A percentile compares a stretch with the other conserved stretches of the same genome.
Conservation (phyloP, 176 grass and related monocot genomes). For the Puya raimondii region DNA sequence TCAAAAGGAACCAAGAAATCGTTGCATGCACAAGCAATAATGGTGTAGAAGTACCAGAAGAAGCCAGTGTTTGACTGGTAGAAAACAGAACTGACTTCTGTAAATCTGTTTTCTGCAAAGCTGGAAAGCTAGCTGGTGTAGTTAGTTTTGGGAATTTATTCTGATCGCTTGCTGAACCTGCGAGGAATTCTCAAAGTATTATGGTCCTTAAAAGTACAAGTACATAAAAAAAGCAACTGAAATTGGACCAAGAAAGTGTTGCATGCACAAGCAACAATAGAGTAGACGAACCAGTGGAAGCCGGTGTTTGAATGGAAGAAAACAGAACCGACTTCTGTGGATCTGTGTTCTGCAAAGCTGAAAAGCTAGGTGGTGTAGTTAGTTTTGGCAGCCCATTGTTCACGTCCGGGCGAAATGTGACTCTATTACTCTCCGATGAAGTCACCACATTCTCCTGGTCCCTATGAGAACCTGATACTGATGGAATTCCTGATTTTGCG, state of each 20-base stretch:
- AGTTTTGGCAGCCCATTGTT: conserved; percentile 27
- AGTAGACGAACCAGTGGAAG: conserved; percentile 30
- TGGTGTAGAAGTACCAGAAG: conserved; percentile 24
- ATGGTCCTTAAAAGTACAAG: neutral
- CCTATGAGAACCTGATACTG: conserved; percentile 28
- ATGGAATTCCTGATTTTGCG: conserved; percentile 27
- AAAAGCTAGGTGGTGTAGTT: conserved; percentile 16
- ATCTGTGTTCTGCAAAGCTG: conserved; percentile 38
- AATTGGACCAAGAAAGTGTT: neutral
- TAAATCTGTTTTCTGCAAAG: conserved; percentile 39
- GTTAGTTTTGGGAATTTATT: conserved; percentile 24
- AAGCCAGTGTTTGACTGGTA: conserved; percentile 28
- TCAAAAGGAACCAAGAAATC: neutral
- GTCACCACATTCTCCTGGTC: conserved; percentile 30
- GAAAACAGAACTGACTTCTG: conserved; percentile 26
- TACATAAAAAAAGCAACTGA: neutral
- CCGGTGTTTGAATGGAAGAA: conserved; percentile 27
- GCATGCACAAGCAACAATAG: neutral
- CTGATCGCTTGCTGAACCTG: neutral
- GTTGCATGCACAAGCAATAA: neutral
- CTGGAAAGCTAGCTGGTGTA: conserved; percentile 20
- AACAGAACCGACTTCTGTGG: conserved; percentile 24
- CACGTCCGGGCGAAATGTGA: conserved; percentile 18
- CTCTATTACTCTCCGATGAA: conserved; percentile 28
- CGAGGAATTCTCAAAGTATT: no score